Conservation (phyloP, 2,329 filamentous ascomycete species). For the Aspergillus costaricaensis region DNA sequence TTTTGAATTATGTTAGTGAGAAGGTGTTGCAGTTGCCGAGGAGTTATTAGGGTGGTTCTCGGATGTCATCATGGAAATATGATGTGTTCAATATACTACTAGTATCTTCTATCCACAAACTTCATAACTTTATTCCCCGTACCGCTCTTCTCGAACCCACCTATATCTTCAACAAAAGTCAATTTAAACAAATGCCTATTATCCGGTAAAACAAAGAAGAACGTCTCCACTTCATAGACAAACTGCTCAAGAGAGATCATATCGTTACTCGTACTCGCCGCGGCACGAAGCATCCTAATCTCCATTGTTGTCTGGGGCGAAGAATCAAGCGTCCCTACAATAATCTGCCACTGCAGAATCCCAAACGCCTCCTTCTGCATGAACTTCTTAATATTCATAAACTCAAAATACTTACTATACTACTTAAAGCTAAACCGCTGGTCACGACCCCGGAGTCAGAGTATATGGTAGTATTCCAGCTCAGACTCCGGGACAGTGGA, state of each 20-base stretch:
- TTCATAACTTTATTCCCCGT: slow-evolving; percentile 26
- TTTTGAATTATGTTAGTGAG: slow-evolving; percentile 49
- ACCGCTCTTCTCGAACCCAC: slow-evolving; percentile 21
- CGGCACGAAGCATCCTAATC: slow-evolving; percentile 20
- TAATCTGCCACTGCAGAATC: slow-evolving; percentile 49
- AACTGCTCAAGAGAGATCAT: neutral
- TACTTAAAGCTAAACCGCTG: slow-evolving; percentile 48
- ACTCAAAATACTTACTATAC: slow-evolving; percentile 44
- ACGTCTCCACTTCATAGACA: neutral
- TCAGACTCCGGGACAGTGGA: slow-evolving; percentile 4
- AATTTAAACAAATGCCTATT: slow-evolving; percentile 17
- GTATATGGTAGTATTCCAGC: slow-evolving; percentile 32
- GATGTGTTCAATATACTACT: too few species aligned
- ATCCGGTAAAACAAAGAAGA: neutral
- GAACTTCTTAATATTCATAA: slow-evolving; percentile 30
- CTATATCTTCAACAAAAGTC: slow-evolving; percentile 14
- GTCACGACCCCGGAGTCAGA: slow-evolving; percentile 48
- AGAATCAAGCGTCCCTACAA: slow-evolving; percentile 24
- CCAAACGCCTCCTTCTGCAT: slow-evolving; percentile 28
- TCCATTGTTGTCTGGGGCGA: slow-evolving; percentile 17
- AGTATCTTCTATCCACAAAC: slow-evolving; percentile 17
- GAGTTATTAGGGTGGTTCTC: slow-evolving; percentile 36
- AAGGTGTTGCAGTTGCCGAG: slow-evolving; percentile 46
- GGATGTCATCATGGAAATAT: too few species aligned
- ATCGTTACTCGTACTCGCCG: neutral